Percentiles rank a stretch among this genome's conserved stretches.
Evolutionary conservation across 441 rosid species (phyloP).

Genomic region (Biscutella auriculata): DNA sequence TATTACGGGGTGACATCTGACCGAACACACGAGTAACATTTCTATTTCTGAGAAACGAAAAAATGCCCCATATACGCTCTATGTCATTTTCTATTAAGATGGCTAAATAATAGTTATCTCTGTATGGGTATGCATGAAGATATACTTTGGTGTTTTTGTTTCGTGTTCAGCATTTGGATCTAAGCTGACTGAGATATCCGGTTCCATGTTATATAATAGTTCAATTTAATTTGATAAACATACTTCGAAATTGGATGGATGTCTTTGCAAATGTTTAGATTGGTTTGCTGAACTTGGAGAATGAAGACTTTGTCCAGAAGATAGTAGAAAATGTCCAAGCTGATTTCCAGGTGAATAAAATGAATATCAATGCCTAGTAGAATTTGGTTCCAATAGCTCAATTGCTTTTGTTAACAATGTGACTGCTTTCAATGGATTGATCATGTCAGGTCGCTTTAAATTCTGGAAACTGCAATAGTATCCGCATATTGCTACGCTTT

Average conservation of each 20-base stretch:
- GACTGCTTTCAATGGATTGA: background rate
- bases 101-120: background rate
- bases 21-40: background rate
- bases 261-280: slow-evolving; percentile 34
- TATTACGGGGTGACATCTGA: background rate
- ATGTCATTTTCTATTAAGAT: background rate
- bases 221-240: background rate
- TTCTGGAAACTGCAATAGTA: slow-evolving; percentile 56
- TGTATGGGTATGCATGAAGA: background rate
- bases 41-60: background rate
- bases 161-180: background rate
- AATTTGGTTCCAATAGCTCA: background rate
- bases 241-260: background rate
- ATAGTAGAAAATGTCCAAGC: slow-evolving; percentile 50
- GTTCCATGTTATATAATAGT: background rate
- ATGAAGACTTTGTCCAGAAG: slow-evolving; percentile 65
- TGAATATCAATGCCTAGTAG: background rate
- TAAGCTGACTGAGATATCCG: background rate
- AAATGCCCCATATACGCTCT: background rate
- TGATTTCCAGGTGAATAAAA: slow-evolving; percentile 56
- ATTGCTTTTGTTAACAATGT: background rate
- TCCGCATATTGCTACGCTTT: slow-evolving; percentile 83
- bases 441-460: slow-evolving; percentile 64
- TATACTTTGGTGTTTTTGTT: background rate
- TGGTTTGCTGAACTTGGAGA: slow-evolving; percentile 87